Base-by-base conservation (phyloP, 495 filamentous ascomycete species). In the Hamigera avellanea region DNA sequence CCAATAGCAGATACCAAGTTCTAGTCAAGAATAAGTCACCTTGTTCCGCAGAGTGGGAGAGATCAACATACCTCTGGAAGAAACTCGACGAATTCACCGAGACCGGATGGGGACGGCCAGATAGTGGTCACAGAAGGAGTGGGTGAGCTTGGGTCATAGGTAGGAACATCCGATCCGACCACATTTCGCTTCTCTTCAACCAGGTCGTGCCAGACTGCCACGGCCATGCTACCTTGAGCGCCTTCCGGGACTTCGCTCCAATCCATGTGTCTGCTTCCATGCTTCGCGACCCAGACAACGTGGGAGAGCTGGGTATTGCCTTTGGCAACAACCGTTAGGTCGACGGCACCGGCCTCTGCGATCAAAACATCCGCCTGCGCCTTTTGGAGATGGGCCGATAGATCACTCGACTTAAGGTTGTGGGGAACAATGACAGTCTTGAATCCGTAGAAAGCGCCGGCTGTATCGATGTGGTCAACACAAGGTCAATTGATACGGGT, bases 221-320 rank as follows among this genome's bases (percentile, higher is more conserved):
- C 83, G 16, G 80, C 77, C 41, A 89, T 66, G 34, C 66, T 75
- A 28, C 77, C 72, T 18, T 79, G 77, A 27, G 78, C 76, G 12
- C 79, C 78, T 43, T 78, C 73, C 8, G 85, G 85, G 2, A 86
- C 76, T 46, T 86, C 83, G 51, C 86, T 76, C 77, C 76, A 83
- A 59, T 93, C 89, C 71, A 96, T 84, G 51, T 99, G 91, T 42
- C 76, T 73, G 60, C 83, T 95, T 21, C 84, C 85, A 48, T 82
- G 69, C 46, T 95, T 91, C 6, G 91, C 93, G 2, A 95, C 88
- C 85, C 87, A 96, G 39, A 95, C 70, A 10, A 95, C 72, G 37
- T 86, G 76, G 37, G 80, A 78, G 7, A 96, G 64, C 32, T 74
- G 69, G 8, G 74, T 62, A 51, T 81, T 83, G 38, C 62, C 68